Conservation (phyloP, 78 protist species). For the Diacronema lutheri region DNA sequence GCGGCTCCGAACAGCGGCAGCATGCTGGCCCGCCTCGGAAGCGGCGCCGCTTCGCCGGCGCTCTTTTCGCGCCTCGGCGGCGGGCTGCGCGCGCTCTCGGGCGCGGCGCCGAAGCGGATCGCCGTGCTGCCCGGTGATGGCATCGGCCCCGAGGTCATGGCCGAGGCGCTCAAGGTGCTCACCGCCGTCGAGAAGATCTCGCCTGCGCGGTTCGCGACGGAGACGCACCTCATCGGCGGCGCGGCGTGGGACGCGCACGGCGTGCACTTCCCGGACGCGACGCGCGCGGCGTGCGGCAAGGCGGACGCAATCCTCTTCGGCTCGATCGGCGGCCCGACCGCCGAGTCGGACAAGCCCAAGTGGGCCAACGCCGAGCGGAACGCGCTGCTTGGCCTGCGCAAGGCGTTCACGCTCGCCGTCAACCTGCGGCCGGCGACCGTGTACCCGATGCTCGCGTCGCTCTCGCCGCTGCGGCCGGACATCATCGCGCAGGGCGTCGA, state of each 20-base stretch:
- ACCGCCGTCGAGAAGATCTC: background rate
- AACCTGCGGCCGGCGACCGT: slow-evolving; percentile 18
- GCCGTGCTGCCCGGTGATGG: slow-evolving; percentile 16
- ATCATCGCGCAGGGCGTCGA: slow-evolving; percentile 19
- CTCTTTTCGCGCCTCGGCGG: too few relatives aligned
- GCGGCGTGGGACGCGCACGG: background rate
- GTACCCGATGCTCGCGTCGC: slow-evolving; percentile 17
- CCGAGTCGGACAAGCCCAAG: slow-evolving; percentile 15
- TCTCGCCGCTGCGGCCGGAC: slow-evolving; percentile 2
- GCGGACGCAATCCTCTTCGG: slow-evolving; percentile 26
- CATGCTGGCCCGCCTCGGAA: too few relatives aligned
- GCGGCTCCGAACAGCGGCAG: too few relatives aligned
- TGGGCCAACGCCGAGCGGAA: slow-evolving; percentile 26
- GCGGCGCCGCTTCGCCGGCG: too few relatives aligned
- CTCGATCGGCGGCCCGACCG: slow-evolving; percentile 38
- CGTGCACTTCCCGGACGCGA: slow-evolving; percentile 5
- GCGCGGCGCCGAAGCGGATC: background rate
- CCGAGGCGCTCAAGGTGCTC: slow-evolving; percentile 33
- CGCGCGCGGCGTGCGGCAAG: background rate
- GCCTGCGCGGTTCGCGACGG: background rate
- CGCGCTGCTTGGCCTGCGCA: slow-evolving; percentile 25
- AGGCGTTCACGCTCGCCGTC: slow-evolving; percentile 30
- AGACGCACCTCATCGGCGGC: slow-evolving; percentile 4
- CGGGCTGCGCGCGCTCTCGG: too few relatives aligned
- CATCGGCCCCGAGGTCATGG: slow-evolving; percentile 22